Base-by-base conservation (phyloP, 208 protist species). In the Trypanosoma cruzi region DNA sequence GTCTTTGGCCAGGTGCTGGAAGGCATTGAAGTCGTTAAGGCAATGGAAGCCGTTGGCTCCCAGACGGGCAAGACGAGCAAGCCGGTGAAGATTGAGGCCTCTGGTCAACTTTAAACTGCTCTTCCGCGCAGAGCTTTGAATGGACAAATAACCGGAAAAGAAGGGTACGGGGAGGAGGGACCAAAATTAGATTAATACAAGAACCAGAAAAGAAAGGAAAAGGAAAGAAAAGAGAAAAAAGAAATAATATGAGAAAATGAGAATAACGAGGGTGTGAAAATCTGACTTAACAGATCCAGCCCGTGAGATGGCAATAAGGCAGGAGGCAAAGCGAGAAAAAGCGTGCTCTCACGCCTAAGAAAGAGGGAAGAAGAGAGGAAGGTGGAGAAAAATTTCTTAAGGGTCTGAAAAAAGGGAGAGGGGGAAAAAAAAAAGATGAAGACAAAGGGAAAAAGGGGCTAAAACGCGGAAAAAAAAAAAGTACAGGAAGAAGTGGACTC, bases 1-100 rank as follows among this genome's bases (percentile, higher is more conserved):
- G 97, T 98, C 48, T 99, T 99, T 63, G 98, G 98, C 31, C 79
- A 95, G 26, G 95, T 98, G 62, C 66, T 97, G 53, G 77, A 95
- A 28, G 93, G 94, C 64, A 93, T 92, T 70, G 79, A 97, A 29
- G 79, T 95, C 44, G 74, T 98, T 11, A 88, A 87, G 78, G 82
- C 79, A 49, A 90, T 97, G 77, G 94, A 97, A 76, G 66, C 65
- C 26, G 83, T 93, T 20, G 87, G 89, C 68, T 84, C 79, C 61
- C 60, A 64, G 53, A 77, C 32, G 54, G 92, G 88, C 54, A 64
- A 54, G 49, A 89, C 89, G 56, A 64, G 53, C 59, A 59, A 80
- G 71, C 80, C 85, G 20, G 84, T 97, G 44, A 77, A 67, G 71
- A 81, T 96, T 58, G 55, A 80, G 7, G 79, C 82, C 46, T 77